Evolutionary conservation across 129 eudicot genomes (phyloP).

Genomic region (Escallonia rubra): DNA sequence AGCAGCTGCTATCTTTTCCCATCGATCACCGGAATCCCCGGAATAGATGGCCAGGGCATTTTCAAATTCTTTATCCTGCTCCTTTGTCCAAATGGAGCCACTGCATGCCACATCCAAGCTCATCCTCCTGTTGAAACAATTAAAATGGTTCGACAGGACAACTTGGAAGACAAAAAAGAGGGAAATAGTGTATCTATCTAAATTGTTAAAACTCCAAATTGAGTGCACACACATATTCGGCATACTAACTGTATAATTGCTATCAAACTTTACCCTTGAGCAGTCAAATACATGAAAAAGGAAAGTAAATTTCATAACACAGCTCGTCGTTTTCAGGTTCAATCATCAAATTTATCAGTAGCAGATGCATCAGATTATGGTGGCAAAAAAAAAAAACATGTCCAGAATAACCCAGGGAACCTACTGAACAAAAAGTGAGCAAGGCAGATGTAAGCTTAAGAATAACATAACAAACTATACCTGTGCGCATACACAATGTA

Average conservation of each 20-base stretch:
- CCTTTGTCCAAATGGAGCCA: conserved; percentile 14
- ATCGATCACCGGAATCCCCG: conserved; percentile 5
- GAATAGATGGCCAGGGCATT: conserved; percentile 15
- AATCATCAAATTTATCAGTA: not conserved
- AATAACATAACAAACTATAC: not conserved
- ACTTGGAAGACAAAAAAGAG: not conserved
- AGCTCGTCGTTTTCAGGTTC: not conserved
- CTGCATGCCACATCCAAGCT: not conserved
- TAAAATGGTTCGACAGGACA: not conserved
- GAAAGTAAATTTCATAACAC: not conserved
- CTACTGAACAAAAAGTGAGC: not conserved
- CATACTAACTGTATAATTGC: not conserved
- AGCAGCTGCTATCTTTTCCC: conserved; percentile 10
- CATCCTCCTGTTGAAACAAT: not conserved
- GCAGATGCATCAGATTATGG: not conserved
- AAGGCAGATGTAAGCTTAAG: not conserved
- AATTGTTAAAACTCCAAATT: not conserved
- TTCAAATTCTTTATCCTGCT: conserved; percentile 20
- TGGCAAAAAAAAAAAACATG: not conserved
- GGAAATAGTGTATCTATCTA: not conserved
- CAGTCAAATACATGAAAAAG: not conserved
- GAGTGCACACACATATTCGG: not conserved
- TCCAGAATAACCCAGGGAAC: not conserved
- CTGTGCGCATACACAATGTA: not conserved
- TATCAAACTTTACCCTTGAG: not conserved